These are phyloP conservation scores for Cercospora citrullina DNA, from an alignment of 2,329 filamentous ascomycete species.

Conservation along the genomic window DNA sequence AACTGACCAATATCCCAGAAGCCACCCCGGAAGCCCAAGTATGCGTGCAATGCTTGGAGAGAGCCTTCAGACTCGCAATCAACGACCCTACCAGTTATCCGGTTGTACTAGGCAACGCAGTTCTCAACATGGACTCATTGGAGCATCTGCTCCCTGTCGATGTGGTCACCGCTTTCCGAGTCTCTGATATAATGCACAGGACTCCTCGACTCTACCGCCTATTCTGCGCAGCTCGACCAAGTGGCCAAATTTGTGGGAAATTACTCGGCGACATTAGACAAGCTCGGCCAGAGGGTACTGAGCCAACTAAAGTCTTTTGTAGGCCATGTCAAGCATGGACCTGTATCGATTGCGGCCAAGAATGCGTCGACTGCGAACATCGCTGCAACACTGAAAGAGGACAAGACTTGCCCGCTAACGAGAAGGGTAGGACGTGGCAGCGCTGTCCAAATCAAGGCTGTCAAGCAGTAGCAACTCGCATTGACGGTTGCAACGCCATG, in stretches of 20 bases:
- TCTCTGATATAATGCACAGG: neutral
- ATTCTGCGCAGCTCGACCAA: neutral
- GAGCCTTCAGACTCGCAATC: neutral
- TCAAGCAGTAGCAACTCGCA: neutral
- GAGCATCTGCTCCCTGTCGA: neutral
- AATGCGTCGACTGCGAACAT: neutral
- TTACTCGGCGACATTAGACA: neutral
- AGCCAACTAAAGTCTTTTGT: too few species aligned
- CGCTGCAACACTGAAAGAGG: neutral
- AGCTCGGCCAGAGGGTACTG: too few species aligned
- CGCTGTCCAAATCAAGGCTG: neutral
- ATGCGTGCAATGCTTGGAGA: neutral
- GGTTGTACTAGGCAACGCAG: neutral
- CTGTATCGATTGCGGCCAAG: too few species aligned
- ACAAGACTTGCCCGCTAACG: neutral
- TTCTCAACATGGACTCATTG: neutral
- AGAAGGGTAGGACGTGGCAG: neutral
- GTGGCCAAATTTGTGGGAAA: neutral
- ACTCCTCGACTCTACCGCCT: neutral
- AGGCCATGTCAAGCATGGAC: too few species aligned
- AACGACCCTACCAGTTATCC: neutral
- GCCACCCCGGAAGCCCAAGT: neutral
- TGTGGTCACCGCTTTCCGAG: neutral
- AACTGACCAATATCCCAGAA: neutral
- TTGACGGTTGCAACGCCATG: conserved; percentile 2